A percentile compares a stretch with the other conserved stretches of the same genome.
These are phyloP conservation scores for Cercis canadensis DNA, from an alignment of 306 rosid genomes.

Conservation along the genomic window DNA sequence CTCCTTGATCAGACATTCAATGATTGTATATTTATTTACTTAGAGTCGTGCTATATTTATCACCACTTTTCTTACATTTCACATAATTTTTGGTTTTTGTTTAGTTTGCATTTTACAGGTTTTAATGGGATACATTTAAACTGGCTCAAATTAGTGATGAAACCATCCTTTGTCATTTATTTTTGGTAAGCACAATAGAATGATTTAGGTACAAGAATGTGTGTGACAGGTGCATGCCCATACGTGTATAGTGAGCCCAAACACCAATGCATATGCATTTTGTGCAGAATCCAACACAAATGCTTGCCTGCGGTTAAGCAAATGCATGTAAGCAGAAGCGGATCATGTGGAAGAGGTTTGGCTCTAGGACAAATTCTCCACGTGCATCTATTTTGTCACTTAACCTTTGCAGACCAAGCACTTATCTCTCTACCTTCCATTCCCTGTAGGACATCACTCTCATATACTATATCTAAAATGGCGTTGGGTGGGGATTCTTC, in stretches of 20 bases:
- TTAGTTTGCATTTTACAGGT: too few relatives aligned
- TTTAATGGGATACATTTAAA: too few relatives aligned
- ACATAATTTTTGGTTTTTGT: too few relatives aligned
- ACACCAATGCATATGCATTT: too few relatives aligned
- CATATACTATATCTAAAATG: too few relatives aligned
- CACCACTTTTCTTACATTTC: too few relatives aligned
- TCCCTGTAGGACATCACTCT: neutral
- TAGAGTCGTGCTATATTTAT: too few relatives aligned
- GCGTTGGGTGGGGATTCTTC: too few relatives aligned
- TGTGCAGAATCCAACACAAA: neutral
- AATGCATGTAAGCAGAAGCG: neutral
- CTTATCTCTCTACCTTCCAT: neutral
- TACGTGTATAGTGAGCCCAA: neutral
- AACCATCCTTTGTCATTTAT: neutral
- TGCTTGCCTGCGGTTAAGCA: neutral
- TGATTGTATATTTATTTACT: too few relatives aligned
- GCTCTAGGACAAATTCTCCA: neutral
- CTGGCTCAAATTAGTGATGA: too few relatives aligned
- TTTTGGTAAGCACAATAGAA: neutral
- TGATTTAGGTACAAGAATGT: neutral
- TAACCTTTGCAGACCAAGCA: neutral
- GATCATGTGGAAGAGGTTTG: neutral
- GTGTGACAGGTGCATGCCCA: neutral
- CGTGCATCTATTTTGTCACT: constrained; percentile 1
- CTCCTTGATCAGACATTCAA: too few relatives aligned